These are phyloP conservation scores for Penicillium rolfsii DNA, from an alignment of 2,329 filamentous ascomycete species.

Conservation along the genomic window DNA sequence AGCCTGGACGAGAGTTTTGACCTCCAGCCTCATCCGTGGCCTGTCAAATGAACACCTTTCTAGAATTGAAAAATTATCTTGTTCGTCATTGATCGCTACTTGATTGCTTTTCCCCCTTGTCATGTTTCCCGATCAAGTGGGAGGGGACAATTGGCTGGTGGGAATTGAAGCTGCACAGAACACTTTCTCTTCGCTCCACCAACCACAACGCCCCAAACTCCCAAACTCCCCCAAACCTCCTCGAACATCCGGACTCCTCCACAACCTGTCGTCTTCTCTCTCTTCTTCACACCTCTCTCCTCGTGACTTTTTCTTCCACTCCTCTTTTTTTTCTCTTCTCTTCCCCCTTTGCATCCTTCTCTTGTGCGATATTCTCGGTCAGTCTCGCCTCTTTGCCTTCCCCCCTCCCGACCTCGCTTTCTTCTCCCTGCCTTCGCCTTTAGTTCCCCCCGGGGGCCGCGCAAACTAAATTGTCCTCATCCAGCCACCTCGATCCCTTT, in stretches of 20 bases:
- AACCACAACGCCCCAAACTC: slow-evolving; percentile 21
- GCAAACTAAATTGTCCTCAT: slow-evolving; percentile 33
- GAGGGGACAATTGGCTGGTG: slow-evolving; percentile 26
- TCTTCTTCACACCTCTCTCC: slow-evolving; percentile 11
- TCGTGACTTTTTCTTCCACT: slow-evolving; percentile 24
- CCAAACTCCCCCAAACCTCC: slow-evolving; percentile 10
- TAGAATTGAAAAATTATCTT: background rate
- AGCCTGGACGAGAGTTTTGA: background rate
- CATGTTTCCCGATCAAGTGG: background rate
- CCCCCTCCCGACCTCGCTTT: slow-evolving; percentile 4
- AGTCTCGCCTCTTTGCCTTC: slow-evolving; percentile 4
- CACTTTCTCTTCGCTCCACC: slow-evolving; percentile 19
- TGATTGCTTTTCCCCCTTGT: background rate
- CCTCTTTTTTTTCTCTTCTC: slow-evolving; percentile 29
- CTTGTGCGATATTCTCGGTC: slow-evolving; percentile 16
- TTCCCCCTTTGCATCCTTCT: slow-evolving; percentile 25
- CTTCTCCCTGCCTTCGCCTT: slow-evolving; percentile 21
- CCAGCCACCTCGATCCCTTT: slow-evolving; percentile 45
- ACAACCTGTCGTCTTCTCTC: slow-evolving; percentile 18
- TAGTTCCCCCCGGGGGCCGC: slow-evolving; percentile 27
- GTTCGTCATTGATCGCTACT: background rate
- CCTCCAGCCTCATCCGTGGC: background rate
- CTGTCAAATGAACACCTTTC: background rate
- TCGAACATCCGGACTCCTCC: slow-evolving; percentile 29
- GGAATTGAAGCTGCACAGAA: slow-evolving; percentile 28